Conservation (phyloP, 2,329 filamentous ascomycete species). For the Endothia cerciana region DNA sequence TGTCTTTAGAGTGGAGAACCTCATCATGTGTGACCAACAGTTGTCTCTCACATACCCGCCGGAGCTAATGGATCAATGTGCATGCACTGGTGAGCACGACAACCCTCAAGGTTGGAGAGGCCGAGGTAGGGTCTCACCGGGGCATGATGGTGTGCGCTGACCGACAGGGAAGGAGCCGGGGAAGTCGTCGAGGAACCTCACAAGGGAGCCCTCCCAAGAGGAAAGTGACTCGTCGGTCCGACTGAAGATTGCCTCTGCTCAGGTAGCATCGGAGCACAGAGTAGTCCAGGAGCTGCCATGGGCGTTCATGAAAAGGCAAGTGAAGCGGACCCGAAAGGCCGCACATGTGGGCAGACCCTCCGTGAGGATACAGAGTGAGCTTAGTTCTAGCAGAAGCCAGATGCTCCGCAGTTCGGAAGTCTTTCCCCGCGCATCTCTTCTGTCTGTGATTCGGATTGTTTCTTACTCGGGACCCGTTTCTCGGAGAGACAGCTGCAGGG, state of each 20-base stretch:
- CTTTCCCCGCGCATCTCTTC: neutral
- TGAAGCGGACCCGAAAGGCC: neutral
- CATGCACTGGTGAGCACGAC: slow-evolving; percentile 27
- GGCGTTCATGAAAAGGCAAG: neutral
- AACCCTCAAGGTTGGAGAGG: neutral
- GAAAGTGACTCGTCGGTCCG: neutral
- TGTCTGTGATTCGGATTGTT: slow-evolving; percentile 2
- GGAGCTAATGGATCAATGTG: slow-evolving; percentile 34
- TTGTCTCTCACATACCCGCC: slow-evolving; percentile 37
- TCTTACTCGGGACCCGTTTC: neutral
- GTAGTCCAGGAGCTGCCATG: neutral
- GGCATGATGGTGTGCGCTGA: slow-evolving; percentile 10
- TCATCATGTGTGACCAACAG: slow-evolving; percentile 20
- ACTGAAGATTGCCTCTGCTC: slow-evolving; percentile 2
- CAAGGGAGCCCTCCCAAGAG: neutral
- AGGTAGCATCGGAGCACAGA: slow-evolving; percentile 3
- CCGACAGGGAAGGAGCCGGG: neutral
- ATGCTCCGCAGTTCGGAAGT: slow-evolving; percentile 9
- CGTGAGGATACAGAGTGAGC: neutral
- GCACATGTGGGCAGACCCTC: neutral
- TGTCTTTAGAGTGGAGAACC: neutral
- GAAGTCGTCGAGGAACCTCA: neutral
- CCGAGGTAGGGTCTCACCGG: slow-evolving; percentile 20
- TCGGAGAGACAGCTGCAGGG: slow-evolving; percentile 21
- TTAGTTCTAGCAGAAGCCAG: neutral